phyloP scores from a whole-genome alignment of 1,284 basidiomycete genomes.

The Trichosporon faecale region DNA sequence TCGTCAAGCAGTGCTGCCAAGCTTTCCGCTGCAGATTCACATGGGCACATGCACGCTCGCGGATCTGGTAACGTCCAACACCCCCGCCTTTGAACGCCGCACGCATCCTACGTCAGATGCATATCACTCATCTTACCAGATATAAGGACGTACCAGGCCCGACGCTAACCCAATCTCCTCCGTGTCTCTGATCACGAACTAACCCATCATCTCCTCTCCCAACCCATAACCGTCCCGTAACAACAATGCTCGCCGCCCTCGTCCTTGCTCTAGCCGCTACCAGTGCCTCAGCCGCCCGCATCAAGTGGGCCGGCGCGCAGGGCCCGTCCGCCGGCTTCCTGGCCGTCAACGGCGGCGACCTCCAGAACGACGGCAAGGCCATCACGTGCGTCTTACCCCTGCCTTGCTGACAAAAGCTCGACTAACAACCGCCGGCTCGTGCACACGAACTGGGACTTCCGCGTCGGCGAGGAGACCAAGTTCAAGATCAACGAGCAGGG shows the following conservation, averaged over 20 bases:
- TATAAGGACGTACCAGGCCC: not conserved
- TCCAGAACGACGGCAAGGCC: not conserved
- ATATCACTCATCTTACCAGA: not conserved
- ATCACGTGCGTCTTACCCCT: not conserved
- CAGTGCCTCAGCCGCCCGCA: not conserved
- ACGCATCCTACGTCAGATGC: not conserved
- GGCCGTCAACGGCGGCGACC: constrained; percentile 2
- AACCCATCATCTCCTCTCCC: not conserved
- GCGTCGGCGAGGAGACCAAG: not conserved
- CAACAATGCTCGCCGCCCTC: not conserved
- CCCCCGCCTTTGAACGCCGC: not conserved
- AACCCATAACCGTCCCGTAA: not conserved
- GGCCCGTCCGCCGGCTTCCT: constrained; percentile 3
- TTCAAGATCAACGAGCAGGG: not conserved
- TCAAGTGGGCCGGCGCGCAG: not conserved
- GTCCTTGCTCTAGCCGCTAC: not conserved
- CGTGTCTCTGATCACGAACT: not conserved
- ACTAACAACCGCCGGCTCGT: not conserved
- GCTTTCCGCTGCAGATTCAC: not conserved
- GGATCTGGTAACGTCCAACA: not conserved
- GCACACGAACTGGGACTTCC: not conserved
- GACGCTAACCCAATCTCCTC: not conserved
- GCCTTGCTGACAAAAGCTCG: not conserved
- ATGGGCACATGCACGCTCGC: not conserved
- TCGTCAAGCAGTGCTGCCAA: not conserved